phyloP scores from a whole-genome alignment of 371 early-diverging fungal species.

The Mortierella sp. region DNA sequence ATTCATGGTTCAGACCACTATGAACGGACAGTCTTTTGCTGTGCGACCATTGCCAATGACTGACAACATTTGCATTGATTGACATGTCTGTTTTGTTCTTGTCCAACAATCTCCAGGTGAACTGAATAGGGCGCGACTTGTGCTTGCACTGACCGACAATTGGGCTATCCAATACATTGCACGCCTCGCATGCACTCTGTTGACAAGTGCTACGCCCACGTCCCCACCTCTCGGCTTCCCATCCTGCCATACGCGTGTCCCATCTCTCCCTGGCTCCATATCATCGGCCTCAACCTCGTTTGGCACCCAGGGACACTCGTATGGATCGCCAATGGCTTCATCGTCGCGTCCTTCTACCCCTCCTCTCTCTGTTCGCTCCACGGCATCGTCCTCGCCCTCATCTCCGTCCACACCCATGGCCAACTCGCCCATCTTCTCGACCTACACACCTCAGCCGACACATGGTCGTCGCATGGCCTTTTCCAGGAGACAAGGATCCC shows the following conservation, averaged over 20 bases:
- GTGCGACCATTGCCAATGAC: too few species aligned
- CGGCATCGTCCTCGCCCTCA: conserved; percentile 20
- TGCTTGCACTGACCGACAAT: conserved; percentile 64
- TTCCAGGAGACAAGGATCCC: conserved; percentile 32
- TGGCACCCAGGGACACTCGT: conserved; percentile 12
- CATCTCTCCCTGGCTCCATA: conserved; percentile 20
- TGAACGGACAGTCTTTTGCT: too few species aligned
- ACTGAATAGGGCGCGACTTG: conserved; percentile 62
- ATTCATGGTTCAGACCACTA: too few species aligned
- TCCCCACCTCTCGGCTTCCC: conserved; percentile 58
- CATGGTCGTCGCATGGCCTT: conserved; percentile 50
- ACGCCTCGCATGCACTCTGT: conserved; percentile 51
- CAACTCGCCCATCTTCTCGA: conserved; percentile 7
- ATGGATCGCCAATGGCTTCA: neutral
- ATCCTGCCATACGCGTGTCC: conserved; percentile 21
- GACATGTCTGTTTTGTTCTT: too few species aligned
- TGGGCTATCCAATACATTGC: conserved; percentile 73
- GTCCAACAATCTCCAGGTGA: conserved; percentile 56
- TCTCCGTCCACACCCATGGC: conserved; percentile 15
- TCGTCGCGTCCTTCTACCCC: conserved; percentile 4
- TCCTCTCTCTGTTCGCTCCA: conserved; percentile 1
- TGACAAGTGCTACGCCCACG: conserved; percentile 25
- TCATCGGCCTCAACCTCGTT: conserved; percentile 1
- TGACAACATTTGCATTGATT: neutral
- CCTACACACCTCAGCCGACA: conserved; percentile 19